Evolutionary conservation across 1,284 basidiomycete genomes (phyloP).

Genomic region (Rhizopogon hawkerae): DNA sequence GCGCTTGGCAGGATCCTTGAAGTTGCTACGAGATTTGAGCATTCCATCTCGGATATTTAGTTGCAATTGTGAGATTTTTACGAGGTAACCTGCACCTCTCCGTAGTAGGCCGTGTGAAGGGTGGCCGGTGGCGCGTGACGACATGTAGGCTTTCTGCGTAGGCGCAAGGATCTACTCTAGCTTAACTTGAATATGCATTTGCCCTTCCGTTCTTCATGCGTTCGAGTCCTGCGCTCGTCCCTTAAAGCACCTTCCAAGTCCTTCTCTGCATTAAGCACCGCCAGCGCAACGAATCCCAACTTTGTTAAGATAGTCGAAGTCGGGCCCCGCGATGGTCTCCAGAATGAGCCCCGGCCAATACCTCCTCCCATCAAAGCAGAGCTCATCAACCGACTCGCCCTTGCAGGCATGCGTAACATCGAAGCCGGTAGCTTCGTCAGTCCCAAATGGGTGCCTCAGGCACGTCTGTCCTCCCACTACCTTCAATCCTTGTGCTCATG

Average conservation of each 20-base stretch:
- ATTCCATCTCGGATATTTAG: too few relatives aligned
- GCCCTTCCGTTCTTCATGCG: not conserved
- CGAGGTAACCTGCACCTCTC: too few relatives aligned
- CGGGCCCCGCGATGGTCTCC: slow-evolving; percentile 86
- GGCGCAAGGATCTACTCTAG: too few relatives aligned
- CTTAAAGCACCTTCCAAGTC: not conserved
- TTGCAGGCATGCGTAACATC: slow-evolving; percentile 66
- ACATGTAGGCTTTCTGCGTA: too few relatives aligned
- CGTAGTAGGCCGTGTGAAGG: too few relatives aligned
- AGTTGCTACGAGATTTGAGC: too few relatives aligned
- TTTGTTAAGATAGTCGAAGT: slow-evolving; percentile 73
- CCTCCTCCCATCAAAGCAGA: slow-evolving; percentile 72
- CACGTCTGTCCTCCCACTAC: slow-evolving; percentile 28
- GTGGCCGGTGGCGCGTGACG: too few relatives aligned
- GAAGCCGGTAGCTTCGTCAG: slow-evolving; percentile 92
- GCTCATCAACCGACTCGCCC: slow-evolving; percentile 69
- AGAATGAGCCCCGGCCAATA: slow-evolving; percentile 79
- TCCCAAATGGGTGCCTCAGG: slow-evolving; percentile 91
- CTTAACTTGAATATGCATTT: not conserved
- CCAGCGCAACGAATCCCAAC: slow-evolving; percentile 10
- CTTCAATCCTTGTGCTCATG: not conserved
- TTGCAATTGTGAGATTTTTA: too few relatives aligned
- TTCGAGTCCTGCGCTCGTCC: not conserved
- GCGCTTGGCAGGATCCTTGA: too few relatives aligned
- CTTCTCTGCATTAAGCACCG: not conserved